These are phyloP conservation scores for Emergomyces pasteurianus DNA, from an alignment of 2,329 filamentous ascomycete species.

Conservation along the genomic window DNA sequence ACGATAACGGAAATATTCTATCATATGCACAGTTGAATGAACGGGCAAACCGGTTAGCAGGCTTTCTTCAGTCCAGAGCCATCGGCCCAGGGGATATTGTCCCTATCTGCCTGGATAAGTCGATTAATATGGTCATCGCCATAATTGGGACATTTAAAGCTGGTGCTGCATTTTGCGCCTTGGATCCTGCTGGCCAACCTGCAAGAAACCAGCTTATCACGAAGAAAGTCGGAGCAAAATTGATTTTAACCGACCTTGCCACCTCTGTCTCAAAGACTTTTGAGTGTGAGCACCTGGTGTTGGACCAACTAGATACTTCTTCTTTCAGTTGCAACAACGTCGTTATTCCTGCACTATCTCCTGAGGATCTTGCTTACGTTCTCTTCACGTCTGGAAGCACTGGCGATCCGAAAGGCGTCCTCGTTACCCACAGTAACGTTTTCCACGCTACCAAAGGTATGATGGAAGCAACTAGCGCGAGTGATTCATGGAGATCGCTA, in stretches of 20 bases:
- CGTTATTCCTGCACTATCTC: neutral
- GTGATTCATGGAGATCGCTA: constrained; percentile 45
- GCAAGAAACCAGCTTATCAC: constrained; percentile 52
- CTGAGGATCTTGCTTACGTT: constrained; percentile 54
- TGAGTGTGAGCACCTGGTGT: neutral
- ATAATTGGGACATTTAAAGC: constrained; percentile 45
- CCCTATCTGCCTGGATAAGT: constrained; percentile 16
- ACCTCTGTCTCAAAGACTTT: neutral
- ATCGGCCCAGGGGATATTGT: constrained; percentile 16
- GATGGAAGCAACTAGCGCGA: constrained; percentile 60
- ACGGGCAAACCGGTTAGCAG: constrained; percentile 3
- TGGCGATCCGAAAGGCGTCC: constrained; percentile 65
- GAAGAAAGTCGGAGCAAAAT: constrained; percentile 41
- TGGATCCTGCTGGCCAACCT: constrained; percentile 55
- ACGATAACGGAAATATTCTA: neutral
- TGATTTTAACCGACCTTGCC: constrained; percentile 29
- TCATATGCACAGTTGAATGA: constrained; percentile 3
- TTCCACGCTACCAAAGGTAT: constrained; percentile 58
- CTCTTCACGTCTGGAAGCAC: constrained; percentile 78
- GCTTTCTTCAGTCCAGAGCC: constrained; percentile 11
- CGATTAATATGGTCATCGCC: constrained; percentile 20
- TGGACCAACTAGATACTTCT: neutral
- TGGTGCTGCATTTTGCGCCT: constrained; percentile 64
- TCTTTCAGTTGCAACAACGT: neutral
- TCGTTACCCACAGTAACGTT: constrained; percentile 65